Percentiles rank a stretch among this genome's conserved stretches.
Conservation (phyloP, 2,329 filamentous ascomycete genomes). For the Fusarium domesticum region DNA sequence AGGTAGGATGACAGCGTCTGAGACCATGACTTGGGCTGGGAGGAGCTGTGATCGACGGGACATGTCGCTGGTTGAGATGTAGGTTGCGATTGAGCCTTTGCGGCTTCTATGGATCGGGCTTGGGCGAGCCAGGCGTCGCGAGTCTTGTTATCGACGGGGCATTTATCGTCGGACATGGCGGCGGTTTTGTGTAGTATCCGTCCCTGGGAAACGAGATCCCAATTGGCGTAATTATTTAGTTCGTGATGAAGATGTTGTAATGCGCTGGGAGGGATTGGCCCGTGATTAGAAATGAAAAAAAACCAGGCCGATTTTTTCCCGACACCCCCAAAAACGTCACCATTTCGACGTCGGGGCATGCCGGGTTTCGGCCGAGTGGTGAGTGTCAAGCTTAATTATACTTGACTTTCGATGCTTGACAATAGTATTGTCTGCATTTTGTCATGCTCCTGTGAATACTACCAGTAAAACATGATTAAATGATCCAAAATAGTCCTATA, state of each 20-base stretch:
- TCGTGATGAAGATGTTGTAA: conserved; percentile 17
- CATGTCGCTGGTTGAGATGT: conserved; percentile 24
- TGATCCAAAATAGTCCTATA: too few relatives aligned
- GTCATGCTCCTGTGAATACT: too few relatives aligned
- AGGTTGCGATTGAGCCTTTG: conserved; percentile 29
- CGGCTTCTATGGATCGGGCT: conserved; percentile 51
- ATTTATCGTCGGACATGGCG: conserved; percentile 42
- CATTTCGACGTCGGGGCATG: not conserved
- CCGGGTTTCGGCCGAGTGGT: not conserved
- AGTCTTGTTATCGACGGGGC: conserved; percentile 88
- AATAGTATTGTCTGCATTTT: too few relatives aligned
- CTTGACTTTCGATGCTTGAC: too few relatives aligned
- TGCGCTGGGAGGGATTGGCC: conserved; percentile 23
- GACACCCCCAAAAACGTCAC: not conserved
- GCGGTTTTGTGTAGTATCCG: not conserved
- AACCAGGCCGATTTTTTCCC: conserved; percentile 24
- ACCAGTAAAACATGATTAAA: too few relatives aligned
- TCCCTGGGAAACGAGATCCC: not conserved
- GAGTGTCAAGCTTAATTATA: not conserved
- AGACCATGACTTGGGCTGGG: conserved; percentile 41
- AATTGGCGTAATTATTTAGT: conserved; percentile 21
- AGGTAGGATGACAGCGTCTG: conserved; percentile 42
- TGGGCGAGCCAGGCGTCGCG: conserved; percentile 83
- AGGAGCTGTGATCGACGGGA: conserved; percentile 35
- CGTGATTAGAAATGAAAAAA: conserved; percentile 18